Base-by-base conservation (phyloP, 2,329 filamentous ascomycete genomes). In the Periconia sp. region DNA sequence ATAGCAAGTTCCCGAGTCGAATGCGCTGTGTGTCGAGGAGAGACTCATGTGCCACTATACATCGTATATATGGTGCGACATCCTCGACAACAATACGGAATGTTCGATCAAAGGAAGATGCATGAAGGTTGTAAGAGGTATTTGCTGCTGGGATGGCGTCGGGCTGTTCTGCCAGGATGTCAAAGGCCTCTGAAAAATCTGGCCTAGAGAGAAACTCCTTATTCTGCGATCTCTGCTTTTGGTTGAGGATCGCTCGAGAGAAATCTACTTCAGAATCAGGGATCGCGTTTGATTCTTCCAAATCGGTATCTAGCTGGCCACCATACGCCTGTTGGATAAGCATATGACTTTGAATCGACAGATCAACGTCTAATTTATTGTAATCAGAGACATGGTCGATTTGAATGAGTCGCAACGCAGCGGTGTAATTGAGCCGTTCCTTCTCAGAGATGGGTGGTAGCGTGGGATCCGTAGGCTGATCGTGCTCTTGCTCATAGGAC, bases 1-100 rank as follows among this genome's bases (percentile, higher is more conserved):
- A 85, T 13, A 90, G 74, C 1, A 91, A 71, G 50, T 79, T 85
- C 59, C 84, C 85, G 10, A 90, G 73, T 17, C 82, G 81, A 8
- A 83, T 70, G 11, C 91, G 83, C 58, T 91, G 84, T 56, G 85
- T 79, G 64, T 91, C 88, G 1, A 94, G 81, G 1, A 80, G 81
- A 18, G 85, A 77, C 62, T 97, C 93, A 66, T 88, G 89, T 0
- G 86, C 81, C 1, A 93, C 86, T 55, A 99, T 97, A 37, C 82
- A 81, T 11, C 95, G 89, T n/a, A 97, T 84, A 70, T 91, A 97
- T 0, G 95, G 94, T 0, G 92, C 92, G 1, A 97, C 79, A 58
- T 99, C 94, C 13, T 87, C 77, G 0, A 84, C 81, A 31, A 96
- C 84, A 18, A 87, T 78, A 0, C 74, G 71, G 63, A 89, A 76